Evolutionary conservation across 176 grass and related monocot species (phyloP).

Genomic region (Triticum monococcum): DNA sequence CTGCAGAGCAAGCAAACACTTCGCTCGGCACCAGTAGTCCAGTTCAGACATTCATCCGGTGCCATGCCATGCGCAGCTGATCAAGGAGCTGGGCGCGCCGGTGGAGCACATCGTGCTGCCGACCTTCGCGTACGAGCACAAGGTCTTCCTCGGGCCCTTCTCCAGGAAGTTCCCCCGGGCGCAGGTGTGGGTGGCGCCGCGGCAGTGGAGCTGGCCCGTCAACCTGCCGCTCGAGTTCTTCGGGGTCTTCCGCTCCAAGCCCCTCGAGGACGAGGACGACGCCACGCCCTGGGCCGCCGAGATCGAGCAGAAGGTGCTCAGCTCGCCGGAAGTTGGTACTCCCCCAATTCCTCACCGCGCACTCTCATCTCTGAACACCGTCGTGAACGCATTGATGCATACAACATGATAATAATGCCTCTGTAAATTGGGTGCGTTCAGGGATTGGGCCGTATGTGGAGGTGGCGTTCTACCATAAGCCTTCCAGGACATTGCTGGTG

Average conservation of each 20-base stretch:
- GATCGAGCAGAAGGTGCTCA: constrained; percentile 94
- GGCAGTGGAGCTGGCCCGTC: constrained; percentile 98
- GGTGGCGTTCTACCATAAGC: constrained; percentile 88
- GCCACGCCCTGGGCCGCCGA: constrained; percentile 77
- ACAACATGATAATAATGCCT: background rate
- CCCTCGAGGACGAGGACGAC: constrained; percentile 72
- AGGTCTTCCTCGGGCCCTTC: constrained; percentile 93
- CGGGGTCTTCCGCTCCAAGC: constrained; percentile 79
- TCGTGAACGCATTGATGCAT: background rate
- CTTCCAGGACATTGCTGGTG: constrained; percentile 74
- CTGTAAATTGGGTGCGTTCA: constrained; percentile 34
- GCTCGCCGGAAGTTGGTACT: constrained; percentile 96
- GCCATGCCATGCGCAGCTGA: constrained; percentile 38
- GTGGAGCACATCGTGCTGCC: constrained; percentile 93
- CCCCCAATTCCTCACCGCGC: background rate
- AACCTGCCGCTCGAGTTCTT: constrained; percentile 97
- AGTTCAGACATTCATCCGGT: background rate
- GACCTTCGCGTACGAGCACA: constrained; percentile 99
- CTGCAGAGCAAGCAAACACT: background rate
- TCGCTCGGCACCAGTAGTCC: background rate
- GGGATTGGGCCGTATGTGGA: constrained; percentile 97
- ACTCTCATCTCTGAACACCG: background rate
- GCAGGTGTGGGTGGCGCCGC: constrained; percentile 85
- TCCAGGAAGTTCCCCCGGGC: constrained; percentile 91
- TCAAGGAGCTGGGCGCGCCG: constrained; percentile 92